Evolutionary conservation across 306 rosid genomes (phyloP).

Genomic region (Cicer arietinum): DNA sequence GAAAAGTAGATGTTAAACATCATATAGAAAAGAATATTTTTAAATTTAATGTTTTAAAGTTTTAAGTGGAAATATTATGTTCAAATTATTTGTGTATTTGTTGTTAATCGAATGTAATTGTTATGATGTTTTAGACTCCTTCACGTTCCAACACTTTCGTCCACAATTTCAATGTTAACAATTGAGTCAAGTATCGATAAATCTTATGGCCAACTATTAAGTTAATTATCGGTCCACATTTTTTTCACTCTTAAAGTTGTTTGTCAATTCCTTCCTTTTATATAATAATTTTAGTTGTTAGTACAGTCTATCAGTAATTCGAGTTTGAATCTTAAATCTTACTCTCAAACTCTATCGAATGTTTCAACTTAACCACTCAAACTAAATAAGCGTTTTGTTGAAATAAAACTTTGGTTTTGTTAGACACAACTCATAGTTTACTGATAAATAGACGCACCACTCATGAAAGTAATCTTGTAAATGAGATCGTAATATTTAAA

Average conservation of each 20-base stretch:
- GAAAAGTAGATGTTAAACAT: no score
- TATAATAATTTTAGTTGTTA: not conserved
- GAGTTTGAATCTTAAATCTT: not conserved
- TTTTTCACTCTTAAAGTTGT: not conserved
- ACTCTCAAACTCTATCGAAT: not conserved
- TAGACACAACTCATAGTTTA: no score
- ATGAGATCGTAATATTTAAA: no score
- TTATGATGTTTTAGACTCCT: no score
- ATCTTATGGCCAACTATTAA: not conserved
- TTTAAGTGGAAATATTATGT: no score
- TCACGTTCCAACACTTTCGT: no score
- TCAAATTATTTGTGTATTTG: no score
- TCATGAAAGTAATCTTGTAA: no score
- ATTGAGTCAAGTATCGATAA: not conserved
- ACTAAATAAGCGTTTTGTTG: not conserved
- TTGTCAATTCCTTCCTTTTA: not conserved
- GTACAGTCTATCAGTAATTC: not conserved
- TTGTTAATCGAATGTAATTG: no score
- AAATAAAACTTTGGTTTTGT: not conserved
- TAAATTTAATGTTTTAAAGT: no score
- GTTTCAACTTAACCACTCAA: not conserved
- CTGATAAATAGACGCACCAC: no score
- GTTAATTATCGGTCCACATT: not conserved
- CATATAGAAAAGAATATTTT: no score
- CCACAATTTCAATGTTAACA: not conserved